Base-by-base conservation (phyloP, 345 rosid genomes). In the Linum usitatissimum region DNA sequence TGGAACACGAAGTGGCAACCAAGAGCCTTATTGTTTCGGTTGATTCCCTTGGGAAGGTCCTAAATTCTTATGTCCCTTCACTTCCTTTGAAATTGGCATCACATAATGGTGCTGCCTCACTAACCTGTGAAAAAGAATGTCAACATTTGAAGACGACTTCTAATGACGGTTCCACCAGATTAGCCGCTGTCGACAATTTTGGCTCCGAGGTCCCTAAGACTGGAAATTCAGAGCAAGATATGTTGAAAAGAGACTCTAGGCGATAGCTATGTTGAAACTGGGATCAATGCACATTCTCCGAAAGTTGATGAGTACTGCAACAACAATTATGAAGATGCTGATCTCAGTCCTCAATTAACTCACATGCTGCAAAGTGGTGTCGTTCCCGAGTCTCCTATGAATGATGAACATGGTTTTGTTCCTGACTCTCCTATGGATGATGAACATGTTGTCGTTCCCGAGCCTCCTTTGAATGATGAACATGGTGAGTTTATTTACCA, bases 371-470 rank as follows among this genome's bases (percentile, higher is more conserved):
- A 76, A 67, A 80, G 71, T 68, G 98, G 98, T 59, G 15, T 92
- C 75, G 98, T 92, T 76, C 98, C 98, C 62, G 96, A 91, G 71
- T 88, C 96, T 76, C 96, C 98, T 36, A 61, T 85, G 36, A 70
- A 73, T 66, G 86, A 83, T 61, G 28, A 23, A 23, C 28, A 23
- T 23, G 28, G 28, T 23, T 23, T 23, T 23, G 28, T 23, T 23
- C 98, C 98, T 60, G 96, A 92, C 70, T 89, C 96, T 76, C 96
- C 98, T 36, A 61, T 85, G 40, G 68, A 73, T 23, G 28, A 23
- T 66, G 86, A 83, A 59, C 71, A 59, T 71, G 83, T 83, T 77
- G 65, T 91, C 75, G 98, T 91, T 76, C 98, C 98, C 60, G 96
- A 92, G 71, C 86, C 96, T 76, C 96, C 98, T 36, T 59, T 85